Percentiles rank a stretch among this genome's conserved stretches.
These are phyloP conservation scores for Cryptococcus sp. DNA, from an alignment of 1,284 basidiomycete genomes.

Conservation along the genomic window DNA sequence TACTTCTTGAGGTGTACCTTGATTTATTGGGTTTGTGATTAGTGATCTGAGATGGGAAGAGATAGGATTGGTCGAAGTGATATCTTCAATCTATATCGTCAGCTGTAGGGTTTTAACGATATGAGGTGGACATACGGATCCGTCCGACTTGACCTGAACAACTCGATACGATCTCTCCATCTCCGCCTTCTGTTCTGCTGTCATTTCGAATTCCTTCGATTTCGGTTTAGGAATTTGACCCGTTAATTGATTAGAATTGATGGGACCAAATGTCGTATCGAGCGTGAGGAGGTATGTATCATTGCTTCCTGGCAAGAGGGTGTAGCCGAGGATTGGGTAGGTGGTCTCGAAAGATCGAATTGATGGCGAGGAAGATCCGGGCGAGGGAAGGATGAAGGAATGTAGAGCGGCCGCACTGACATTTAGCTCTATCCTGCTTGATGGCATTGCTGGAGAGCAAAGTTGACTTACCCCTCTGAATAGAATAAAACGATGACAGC, in stretches of 20 bases:
- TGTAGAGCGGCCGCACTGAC: constrained; percentile 36
- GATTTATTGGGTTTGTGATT: constrained; percentile 4
- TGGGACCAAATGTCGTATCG: constrained; percentile 37
- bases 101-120: not conserved
- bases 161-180: constrained; percentile 10
- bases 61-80: constrained; percentile 1
- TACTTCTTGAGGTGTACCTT: constrained; percentile 15
- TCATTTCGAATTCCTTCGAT: constrained; percentile 6
- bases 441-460: not conserved
- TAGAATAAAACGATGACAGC: constrained; percentile 39
- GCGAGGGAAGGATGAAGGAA: constrained; percentile 27
- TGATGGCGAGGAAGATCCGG: constrained; percentile 4
- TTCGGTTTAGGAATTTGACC: constrained; percentile 11
- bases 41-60: constrained; percentile 1
- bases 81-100: constrained; percentile 4
- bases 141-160: constrained; percentile 15
- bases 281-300: constrained; percentile 34
- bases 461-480: constrained; percentile 44
- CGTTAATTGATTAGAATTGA: constrained; percentile 19
- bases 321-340: constrained; percentile 42
- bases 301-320: constrained; percentile 16
- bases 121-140: constrained; percentile 13
- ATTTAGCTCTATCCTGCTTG: constrained; percentile 2
- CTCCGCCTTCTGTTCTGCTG: constrained; percentile 10
- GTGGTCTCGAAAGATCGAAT: constrained; percentile 30